Evolutionary conservation across 2,329 filamentous ascomycete genomes (phyloP), one percentile per base, ranked within the genome.

Genomic region (Arthroderma sp.): DNA sequence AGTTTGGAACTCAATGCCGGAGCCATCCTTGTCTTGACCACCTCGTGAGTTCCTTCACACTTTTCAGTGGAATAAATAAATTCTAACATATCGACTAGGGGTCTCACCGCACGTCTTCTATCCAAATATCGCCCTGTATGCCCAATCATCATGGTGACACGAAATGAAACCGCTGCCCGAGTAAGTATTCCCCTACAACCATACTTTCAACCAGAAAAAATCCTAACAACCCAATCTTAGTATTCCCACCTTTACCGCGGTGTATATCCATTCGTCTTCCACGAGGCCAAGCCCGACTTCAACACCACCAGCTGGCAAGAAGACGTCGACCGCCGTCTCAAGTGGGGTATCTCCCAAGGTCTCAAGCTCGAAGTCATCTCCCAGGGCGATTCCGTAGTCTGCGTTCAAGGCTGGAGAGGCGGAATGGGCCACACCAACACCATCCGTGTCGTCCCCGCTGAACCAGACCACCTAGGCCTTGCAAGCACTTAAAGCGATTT

Each of bases 111-210:
- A 49, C 87, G 91, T 59, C 81, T 96, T 51, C 75, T 96, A 55
- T 94, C 89, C 73, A 98, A 98, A 75, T 98, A 95, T 74, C 85
- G 91, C 61, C 91, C 91, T 42, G 88, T 96, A 52, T 96, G 89
- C 78, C 91, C 91, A 57, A 95, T 98, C 71, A 89, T 98, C 75
- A 96, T 96, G 89, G 85, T 98, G 52, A 94, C 89, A 53, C 83
- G 91, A 58, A 94, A 83, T 65, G 70, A 79, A 40, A 79, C 77
- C 53, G 85, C 91, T 43, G 83, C 87, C 49, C 78, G 91, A 55
- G 72, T 75, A 66, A 65, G 70, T 62, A 55, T 15, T 11, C 22
- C 30, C 7, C n/a, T n/a, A n/a, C n/a, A n/a, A n/a, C n/a, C n/a
- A n/a, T n/a, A n/a, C 34, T n/a, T 33, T 36, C 27, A 42, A 8